Conservation (phyloP, 495 filamentous ascomycete genomes). For the Annulohypoxylon maeteangense region DNA sequence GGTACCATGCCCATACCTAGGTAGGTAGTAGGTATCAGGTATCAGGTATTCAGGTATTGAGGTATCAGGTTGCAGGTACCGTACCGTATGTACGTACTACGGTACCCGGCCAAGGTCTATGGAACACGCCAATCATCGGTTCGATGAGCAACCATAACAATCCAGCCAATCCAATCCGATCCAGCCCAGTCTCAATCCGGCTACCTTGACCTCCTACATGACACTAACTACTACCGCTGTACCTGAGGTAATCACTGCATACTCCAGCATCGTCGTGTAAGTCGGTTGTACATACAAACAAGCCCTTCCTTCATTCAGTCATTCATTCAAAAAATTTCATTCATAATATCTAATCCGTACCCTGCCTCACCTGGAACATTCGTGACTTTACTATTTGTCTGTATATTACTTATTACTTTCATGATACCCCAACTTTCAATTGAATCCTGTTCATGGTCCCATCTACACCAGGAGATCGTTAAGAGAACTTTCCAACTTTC, state of each 20-base stretch:
- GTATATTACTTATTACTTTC: conserved; percentile 44
- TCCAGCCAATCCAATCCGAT: conserved; percentile 40
- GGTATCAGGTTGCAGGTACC: background rate
- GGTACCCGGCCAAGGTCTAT: conserved; percentile 20
- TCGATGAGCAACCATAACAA: conserved; percentile 30
- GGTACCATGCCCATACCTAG: conserved; percentile 6
- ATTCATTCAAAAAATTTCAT: conserved; percentile 22
- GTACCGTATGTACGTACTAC: background rate
- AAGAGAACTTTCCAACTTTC: conserved; percentile 40
- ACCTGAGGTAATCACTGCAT: conserved; percentile 34
- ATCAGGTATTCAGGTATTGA: background rate
- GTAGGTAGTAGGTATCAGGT: background rate
- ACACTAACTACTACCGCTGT: conserved; percentile 18
- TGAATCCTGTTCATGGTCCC: conserved; percentile 40
- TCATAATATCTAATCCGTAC: conserved; percentile 41
- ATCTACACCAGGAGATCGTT: conserved; percentile 15
- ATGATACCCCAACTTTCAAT: conserved; percentile 44
- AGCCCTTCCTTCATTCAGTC: conserved; percentile 32
- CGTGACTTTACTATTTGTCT: conserved; percentile 40
- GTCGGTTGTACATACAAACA: conserved; percentile 34
- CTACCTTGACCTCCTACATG: conserved; percentile 26
- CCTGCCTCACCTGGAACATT: conserved; percentile 41
- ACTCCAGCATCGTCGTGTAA: conserved; percentile 40
- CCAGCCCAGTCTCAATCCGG: conserved; percentile 46
- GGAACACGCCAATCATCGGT: conserved; percentile 37